Conservation (phyloP, 2,329 filamentous ascomycete species). For the Ophioceras dolichostomum region DNA sequence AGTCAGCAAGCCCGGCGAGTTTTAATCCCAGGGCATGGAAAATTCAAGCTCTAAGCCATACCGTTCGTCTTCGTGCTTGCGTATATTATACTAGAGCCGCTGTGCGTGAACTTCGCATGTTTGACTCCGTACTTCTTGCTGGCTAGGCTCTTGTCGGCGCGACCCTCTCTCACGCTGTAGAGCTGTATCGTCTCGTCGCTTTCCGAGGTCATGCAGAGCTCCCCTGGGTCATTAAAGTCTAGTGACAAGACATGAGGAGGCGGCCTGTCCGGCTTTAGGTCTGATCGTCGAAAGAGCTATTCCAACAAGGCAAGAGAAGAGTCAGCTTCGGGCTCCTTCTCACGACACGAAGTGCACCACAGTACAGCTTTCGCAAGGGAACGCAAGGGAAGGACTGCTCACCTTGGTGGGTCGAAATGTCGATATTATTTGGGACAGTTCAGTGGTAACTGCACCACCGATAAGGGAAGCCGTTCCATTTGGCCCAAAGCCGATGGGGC, state of each 20-base stretch:
- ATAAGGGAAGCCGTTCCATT: constrained; percentile 1
- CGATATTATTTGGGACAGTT: constrained; percentile 65
- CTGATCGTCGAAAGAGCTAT: constrained; percentile 48
- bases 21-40: background rate
- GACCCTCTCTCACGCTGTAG: constrained; percentile 85
- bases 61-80: constrained; percentile 91
- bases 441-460: constrained; percentile 50
- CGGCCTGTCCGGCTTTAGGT: constrained; percentile 34
- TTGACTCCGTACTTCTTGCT: constrained; percentile 97
- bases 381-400: constrained; percentile 10
- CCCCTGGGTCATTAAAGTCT: constrained; percentile 92
- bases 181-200: constrained; percentile 94
- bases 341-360: too few relatives aligned
- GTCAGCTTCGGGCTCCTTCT: constrained; percentile 1
- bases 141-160: constrained; percentile 75
- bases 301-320: background rate
- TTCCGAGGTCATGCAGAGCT: constrained; percentile 80
- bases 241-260: constrained; percentile 69
- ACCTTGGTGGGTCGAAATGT: constrained; percentile 74
- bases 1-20: background rate
- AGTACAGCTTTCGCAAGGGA: background rate
- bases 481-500: background rate
- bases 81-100: constrained; percentile 82
- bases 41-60: too few relatives aligned
- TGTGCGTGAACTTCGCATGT: constrained; percentile 87